Conservation (phyloP, 2,329 filamentous ascomycete genomes). For the Neonectria faginata region DNA sequence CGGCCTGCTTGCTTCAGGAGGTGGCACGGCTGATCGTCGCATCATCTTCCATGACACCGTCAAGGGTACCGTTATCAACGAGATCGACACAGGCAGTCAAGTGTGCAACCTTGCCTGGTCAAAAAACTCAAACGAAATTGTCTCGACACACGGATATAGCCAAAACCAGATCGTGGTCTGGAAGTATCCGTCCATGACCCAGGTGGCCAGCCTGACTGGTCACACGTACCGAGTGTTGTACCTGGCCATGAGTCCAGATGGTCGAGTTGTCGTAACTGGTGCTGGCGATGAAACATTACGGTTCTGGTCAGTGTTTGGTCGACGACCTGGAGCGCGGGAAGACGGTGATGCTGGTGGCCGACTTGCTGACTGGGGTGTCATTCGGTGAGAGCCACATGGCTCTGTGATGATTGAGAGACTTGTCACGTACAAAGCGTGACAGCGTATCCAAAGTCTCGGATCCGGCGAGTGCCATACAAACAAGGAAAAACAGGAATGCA, state of each 20-base stretch:
- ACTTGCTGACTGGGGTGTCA: slow-evolving; percentile 85
- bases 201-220: slow-evolving; percentile 93
- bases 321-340: slow-evolving; percentile 78
- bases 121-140: slow-evolving; percentile 97
- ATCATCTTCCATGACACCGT: slow-evolving; percentile 99
- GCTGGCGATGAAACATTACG: slow-evolving; percentile 95
- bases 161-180: slow-evolving; percentile 99
- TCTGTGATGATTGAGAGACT: neutral
- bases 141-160: slow-evolving; percentile 95
- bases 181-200: slow-evolving; percentile 99
- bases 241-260: slow-evolving; percentile 96
- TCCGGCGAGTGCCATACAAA: neutral
- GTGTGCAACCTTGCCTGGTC: slow-evolving; percentile 99
- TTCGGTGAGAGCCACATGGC: slow-evolving; percentile 63
- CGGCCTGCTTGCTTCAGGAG: slow-evolving; percentile 92
- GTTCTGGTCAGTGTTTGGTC: slow-evolving; percentile 97
- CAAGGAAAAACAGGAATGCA: slow-evolving; percentile 11
- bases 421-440: no score
- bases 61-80: slow-evolving; percentile 82
- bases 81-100: slow-evolving; percentile 96
- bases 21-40: slow-evolving; percentile 92
- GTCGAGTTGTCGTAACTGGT: slow-evolving; percentile 91
- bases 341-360: slow-evolving; percentile 73
- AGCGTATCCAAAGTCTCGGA: neutral
- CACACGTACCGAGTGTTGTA: slow-evolving; percentile 98